These are phyloP conservation scores for Diaporthe humulicola DNA, from an alignment of 2,329 filamentous ascomycete species.

Conservation along the genomic window DNA sequence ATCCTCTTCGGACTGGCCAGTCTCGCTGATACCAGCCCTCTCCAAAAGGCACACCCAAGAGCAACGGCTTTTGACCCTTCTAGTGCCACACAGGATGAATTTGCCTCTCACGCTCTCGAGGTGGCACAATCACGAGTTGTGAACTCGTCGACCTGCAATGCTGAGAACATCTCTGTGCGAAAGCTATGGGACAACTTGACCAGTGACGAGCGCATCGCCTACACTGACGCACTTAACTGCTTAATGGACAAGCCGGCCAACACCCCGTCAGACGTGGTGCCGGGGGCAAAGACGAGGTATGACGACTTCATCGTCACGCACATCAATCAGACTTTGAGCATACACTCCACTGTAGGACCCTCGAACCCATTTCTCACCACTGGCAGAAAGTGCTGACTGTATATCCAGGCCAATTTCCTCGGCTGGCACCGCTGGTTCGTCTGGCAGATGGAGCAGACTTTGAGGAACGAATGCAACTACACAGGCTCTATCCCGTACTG, in stretches of 20 bases:
- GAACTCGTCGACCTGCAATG: constrained; percentile 10
- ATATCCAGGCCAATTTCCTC: constrained; percentile 45
- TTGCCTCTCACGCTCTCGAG: constrained; percentile 10
- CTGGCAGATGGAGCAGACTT: constrained; percentile 48
- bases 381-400: constrained; percentile 40
- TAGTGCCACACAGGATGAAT: constrained; percentile 7
- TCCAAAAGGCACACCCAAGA: not conserved
- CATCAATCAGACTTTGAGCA: constrained; percentile 60
- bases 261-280: constrained; percentile 46
- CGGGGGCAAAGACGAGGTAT: constrained; percentile 47
- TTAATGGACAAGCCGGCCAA: constrained; percentile 49
- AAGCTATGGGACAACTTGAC: constrained; percentile 18
- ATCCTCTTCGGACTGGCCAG: constrained; percentile 4
- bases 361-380: constrained; percentile 24
- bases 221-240: constrained; percentile 55
- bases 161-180: constrained; percentile 2
- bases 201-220: constrained; percentile 22
- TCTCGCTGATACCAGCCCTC: not conserved
- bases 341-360: constrained; percentile 46
- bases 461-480: constrained; percentile 53
- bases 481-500: constrained; percentile 58
- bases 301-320: constrained; percentile 66
- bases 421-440: constrained; percentile 49
- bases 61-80: not conserved
- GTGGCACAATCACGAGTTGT: constrained; percentile 1